Percentiles rank a stretch among this genome's conserved stretches.
Evolutionary conservation across 495 filamentous ascomycete genomes (phyloP).

Genomic region (Glonium stellatum): DNA sequence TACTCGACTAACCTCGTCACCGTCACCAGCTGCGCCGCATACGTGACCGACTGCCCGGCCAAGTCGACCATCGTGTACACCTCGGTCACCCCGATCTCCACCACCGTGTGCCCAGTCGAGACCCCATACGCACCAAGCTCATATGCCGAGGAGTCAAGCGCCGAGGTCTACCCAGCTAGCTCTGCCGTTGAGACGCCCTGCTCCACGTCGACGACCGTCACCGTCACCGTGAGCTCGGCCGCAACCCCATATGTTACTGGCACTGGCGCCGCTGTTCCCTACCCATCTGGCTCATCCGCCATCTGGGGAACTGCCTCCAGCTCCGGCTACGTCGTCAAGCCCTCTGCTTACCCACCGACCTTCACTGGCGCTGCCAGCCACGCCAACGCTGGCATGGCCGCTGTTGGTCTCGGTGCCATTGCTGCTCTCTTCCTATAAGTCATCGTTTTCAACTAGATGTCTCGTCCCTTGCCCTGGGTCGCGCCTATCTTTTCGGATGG

Average conservation of each 20-base stretch:
- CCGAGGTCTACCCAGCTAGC: not conserved
- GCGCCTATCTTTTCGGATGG: not conserved
- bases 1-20: conserved; percentile 5
- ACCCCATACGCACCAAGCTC: too few relatives aligned
- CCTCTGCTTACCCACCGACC: not conserved
- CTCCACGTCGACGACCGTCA: not conserved
- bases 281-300: conserved; percentile 2
- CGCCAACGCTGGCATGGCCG: conserved; percentile 4
- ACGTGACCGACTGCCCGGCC: not conserved
- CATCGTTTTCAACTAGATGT: conserved; percentile 1
- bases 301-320: conserved; percentile 1
- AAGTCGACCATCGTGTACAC: not conserved
- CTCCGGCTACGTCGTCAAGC: not conserved
- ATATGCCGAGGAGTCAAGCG: too few relatives aligned
- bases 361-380: conserved; percentile 10
- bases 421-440: conserved; percentile 8
- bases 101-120: conserved; percentile 2
- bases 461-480: not conserved
- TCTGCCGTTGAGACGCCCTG: not conserved
- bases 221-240: not conserved
- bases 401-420: conserved; percentile 6
- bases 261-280: conserved; percentile 3
- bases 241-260: not conserved
- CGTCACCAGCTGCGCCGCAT: not conserved
- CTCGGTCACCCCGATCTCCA: not conserved